Evolutionary conservation across 129 eudicot genomes (phyloP).

Genomic region (Saussurea involucrata): DNA sequence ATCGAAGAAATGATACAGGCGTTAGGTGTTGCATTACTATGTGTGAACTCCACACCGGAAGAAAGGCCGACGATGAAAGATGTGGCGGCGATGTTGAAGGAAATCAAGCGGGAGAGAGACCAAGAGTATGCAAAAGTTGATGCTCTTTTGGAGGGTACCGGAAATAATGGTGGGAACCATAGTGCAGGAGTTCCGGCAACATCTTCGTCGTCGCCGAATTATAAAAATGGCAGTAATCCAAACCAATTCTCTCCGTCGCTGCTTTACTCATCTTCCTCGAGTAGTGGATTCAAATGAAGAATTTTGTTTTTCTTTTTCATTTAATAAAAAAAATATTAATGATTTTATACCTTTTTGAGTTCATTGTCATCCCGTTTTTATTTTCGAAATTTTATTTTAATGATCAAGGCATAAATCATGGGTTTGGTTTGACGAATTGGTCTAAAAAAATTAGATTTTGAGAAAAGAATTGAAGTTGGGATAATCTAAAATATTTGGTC

Average conservation of each 20-base stretch:
- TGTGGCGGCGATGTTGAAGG: constrained; percentile 47
- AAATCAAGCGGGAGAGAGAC: constrained; percentile 51
- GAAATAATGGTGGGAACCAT: constrained; percentile 16
- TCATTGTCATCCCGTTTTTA: background rate
- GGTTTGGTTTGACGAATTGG: too few relatives aligned
- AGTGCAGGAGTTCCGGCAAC: constrained; percentile 30
- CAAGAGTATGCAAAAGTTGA: constrained; percentile 52
- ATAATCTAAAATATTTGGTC: too few relatives aligned
- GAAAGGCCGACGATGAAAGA: constrained; percentile 66
- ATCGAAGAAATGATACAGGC: constrained; percentile 59
- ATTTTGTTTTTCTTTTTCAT: background rate
- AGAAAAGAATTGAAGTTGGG: too few relatives aligned
- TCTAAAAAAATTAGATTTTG: too few relatives aligned
- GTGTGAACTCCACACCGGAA: constrained; percentile 48
- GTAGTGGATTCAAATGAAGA: constrained; percentile 34
- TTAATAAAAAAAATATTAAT: background rate
- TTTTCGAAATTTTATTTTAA: background rate
- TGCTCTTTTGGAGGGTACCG: constrained; percentile 31
- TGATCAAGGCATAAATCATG: too few relatives aligned
- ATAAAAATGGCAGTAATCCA: constrained; percentile 26
- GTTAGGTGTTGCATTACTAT: constrained; percentile 50
- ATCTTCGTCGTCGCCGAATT: constrained; percentile 20
- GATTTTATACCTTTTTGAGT: background rate
- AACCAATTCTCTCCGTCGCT: constrained; percentile 56
- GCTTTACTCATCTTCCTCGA: constrained; percentile 49